Conservation (phyloP, 2,329 filamentous ascomycete species). For the Diplodia scrobiculata region DNA sequence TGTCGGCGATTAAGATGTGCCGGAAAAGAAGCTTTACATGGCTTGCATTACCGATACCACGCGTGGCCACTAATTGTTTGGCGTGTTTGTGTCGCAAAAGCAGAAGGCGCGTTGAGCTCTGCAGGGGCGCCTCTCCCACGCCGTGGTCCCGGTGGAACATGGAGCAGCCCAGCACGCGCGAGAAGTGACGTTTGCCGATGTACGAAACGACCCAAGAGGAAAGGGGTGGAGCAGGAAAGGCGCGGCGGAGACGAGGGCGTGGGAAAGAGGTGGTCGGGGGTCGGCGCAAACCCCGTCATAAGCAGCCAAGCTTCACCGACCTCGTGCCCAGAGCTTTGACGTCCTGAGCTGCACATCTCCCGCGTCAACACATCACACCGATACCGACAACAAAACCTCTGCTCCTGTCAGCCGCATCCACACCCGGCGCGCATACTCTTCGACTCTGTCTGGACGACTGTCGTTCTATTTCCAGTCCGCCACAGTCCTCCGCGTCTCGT, state of each 20-base stretch:
- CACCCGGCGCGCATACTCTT: conserved; percentile 6
- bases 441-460: not conserved
- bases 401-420: conserved; percentile 3
- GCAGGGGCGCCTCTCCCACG: not conserved
- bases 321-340: conserved; percentile 28
- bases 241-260: conserved; percentile 9
- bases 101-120: not conserved
- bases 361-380: conserved; percentile 27
- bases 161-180: not conserved
- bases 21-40: not conserved
- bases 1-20: not conserved
- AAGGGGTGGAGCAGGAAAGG: not conserved
- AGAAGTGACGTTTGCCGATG: not conserved
- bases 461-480: not conserved
- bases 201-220: not conserved
- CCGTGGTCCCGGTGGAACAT: not conserved
- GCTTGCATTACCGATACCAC: not conserved
- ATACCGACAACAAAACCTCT: conserved; percentile 22
- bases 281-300: conserved; percentile 13
- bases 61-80: not conserved
- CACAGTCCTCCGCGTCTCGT: not conserved
- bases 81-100: not conserved
- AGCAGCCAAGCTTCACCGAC: conserved; percentile 30
- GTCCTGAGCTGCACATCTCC: conserved; percentile 23
- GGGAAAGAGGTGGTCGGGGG: conserved; percentile 16